Base-by-base conservation (phyloP, 495 filamentous ascomycete genomes). In the Pseudevernia furfuracea region DNA sequence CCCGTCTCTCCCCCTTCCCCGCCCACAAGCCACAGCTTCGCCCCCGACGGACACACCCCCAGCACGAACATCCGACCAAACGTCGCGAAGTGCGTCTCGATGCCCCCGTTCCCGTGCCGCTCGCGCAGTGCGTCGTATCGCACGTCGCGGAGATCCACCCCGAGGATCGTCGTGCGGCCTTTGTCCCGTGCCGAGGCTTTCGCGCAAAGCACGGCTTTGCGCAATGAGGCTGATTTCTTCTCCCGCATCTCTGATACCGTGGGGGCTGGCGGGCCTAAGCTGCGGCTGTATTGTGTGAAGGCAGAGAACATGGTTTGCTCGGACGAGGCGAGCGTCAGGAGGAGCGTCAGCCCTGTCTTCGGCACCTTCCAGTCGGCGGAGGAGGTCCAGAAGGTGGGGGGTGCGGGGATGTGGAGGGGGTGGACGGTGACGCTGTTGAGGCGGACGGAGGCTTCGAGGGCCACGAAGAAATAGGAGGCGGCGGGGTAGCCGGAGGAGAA, bases 371-470 rank as follows among this genome's bases (percentile, higher is more conserved):
- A 53, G 49, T 30, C 5, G 11, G 12, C 25, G 25, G 49, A 25
- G 49, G 6, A 25, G 28, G 49, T 32, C 49, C 49, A 53, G 25
- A 53, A 53, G 12, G 49, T 2, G 12, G 49, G 49, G 0, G 49
- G 49, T 0, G 49, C 49, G 25, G 49, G 49, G 49, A 53, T 53
- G 49, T 53, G 0, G 28, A 53, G 49, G 1, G 49, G 2, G 28
- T 53, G 49, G 14, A 53, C 15, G 25, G 25, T 32, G 25, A 15
- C 10, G 3, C 1, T 30, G 49, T 32, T 12, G 28, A 4, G 25
- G 14, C 49, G 49, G 49, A 53, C 19, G 25, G 49, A 25, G 28
- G 49, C 49, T 32, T 53, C 49, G 49, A 53, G 49, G 28, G 49
- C 28, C 4, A 53, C 49, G 49, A 53, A 32, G 49, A 30, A 32